A percentile compares a stretch with the other conserved stretches of the same genome.
Conservation (phyloP, 164 flowering plant genomes). For the Vitis rotundifolia region DNA sequence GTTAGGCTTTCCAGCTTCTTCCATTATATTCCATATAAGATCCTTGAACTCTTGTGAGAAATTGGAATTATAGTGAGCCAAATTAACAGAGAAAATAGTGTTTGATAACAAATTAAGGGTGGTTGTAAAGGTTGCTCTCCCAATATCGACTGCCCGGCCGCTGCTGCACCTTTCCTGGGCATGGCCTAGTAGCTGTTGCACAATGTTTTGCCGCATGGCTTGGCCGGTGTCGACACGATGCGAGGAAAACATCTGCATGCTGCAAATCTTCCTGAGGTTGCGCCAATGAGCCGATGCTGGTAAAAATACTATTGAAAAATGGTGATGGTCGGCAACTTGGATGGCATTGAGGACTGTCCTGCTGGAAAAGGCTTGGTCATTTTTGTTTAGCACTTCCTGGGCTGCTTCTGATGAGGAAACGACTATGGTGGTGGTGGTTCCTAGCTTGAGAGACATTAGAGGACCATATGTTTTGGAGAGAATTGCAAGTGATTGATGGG, state of each 20-base stretch:
- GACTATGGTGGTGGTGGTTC: constrained; percentile 14
- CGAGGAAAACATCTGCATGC: constrained; percentile 9
- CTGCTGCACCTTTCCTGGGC: background rate
- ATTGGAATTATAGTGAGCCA: too few relatives aligned
- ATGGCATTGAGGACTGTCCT: constrained; percentile 13
- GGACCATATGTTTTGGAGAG: constrained; percentile 27
- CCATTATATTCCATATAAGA: too few relatives aligned
- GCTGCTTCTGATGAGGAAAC: constrained; percentile 16
- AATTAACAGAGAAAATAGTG: too few relatives aligned
- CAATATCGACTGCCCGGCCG: background rate
- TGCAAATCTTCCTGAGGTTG: constrained; percentile 18
- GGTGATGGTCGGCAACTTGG: constrained; percentile 6
- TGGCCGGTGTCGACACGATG: constrained; percentile 12
- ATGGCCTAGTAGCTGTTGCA: constrained; percentile 13
- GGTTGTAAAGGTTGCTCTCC: too few relatives aligned
- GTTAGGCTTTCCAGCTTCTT: too few relatives aligned
- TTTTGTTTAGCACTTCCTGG: constrained; percentile 23
- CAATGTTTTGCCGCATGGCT: constrained; percentile 18
- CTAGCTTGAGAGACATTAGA: constrained; percentile 21
- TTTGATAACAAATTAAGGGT: too few relatives aligned
- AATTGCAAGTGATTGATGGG: constrained; percentile 22
- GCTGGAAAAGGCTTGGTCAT: constrained; percentile 18
- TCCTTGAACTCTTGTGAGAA: too few relatives aligned
- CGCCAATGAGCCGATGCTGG: constrained; percentile 26
- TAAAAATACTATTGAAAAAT: constrained; percentile 18